Base-by-base conservation (phyloP, 768 basidiomycete genomes). In the Podaxis sp. region DNA sequence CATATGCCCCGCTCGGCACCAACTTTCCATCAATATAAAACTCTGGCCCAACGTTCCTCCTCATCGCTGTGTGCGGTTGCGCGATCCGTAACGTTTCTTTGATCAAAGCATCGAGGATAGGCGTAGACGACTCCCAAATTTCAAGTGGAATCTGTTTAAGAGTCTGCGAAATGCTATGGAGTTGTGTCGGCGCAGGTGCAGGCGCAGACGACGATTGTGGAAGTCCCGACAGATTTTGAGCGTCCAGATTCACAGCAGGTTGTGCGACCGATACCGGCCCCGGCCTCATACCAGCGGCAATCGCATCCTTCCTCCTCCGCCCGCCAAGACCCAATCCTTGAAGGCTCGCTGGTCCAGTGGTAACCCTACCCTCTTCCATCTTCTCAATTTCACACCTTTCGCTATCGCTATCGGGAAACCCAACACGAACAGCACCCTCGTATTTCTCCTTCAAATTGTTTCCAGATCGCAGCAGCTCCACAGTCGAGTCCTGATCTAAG, bases 61-160 rank as follows among this genome's bases (percentile, higher is more conserved):
- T 83, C 89, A 91, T 90, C 61, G 90, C 90, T 0, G 84, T 84
- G 73, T 91, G 89, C 47, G 90, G 89, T 77, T 91, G 88, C 9
- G 90, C 89, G 52, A 92, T 76, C 41, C 90, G 87, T 24, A 90
- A 84, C 38, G 90, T 91, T 75, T 93, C 90, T 66, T 83, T 83
- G 68, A 92, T 86, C 68, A 91, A 78, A 52, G 85, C 80, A 71
- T 92, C 91, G 37, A 91, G 79, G 60, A 88, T 78, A 17, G 90
- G 90, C 29, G 85, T 89, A 63, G 85, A 78, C 1, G 76, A 70
- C 72, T 92, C 90, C 90, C 90, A 92, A 11, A 80, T 81, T 66
- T 85, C 79, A 19, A 92, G 78, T 1, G 91, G 86, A 58, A 91
- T 80, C 43, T 80, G 74, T 19, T 86, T 78, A 25, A 93, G 79